Evolutionary conservation across 176 grass and related monocot species (phyloP).

Genomic region (Rhynchospora tenuis): DNA sequence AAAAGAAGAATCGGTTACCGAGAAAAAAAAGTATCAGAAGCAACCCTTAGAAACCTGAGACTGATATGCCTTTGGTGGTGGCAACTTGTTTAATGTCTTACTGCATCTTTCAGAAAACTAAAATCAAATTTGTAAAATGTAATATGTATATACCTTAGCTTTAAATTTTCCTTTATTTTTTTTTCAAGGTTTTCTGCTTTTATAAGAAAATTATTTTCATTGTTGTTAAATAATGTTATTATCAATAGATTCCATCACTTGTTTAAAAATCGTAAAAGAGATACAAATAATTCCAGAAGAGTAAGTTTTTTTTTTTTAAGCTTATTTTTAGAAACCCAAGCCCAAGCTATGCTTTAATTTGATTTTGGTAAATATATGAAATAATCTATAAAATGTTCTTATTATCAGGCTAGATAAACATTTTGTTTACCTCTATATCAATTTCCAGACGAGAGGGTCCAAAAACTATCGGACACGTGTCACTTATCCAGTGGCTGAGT

Average conservation of each 20-base stretch:
- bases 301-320: background rate
- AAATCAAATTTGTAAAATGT: background rate
- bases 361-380: background rate
- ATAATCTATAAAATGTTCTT: background rate
- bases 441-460: background rate
- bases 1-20: background rate
- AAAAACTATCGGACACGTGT: slow-evolving; percentile 21
- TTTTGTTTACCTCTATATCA: background rate
- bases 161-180: background rate
- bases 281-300: background rate
- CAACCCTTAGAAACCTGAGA: background rate
- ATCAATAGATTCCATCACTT: background rate
- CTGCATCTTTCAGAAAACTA: background rate
- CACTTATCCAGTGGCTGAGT: background rate
- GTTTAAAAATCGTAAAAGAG: background rate
- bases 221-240: background rate
- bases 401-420: background rate
- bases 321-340: background rate
- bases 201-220: background rate
- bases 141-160: background rate
- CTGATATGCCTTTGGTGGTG: background rate
- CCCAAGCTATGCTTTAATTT: background rate
- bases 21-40: background rate
- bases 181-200: background rate
- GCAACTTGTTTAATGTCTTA: background rate